A percentile compares a stretch with the other conserved stretches of the same genome.
Conservation (phyloP, 2,329 filamentous ascomycete genomes). For the Monosporascus sp. region DNA sequence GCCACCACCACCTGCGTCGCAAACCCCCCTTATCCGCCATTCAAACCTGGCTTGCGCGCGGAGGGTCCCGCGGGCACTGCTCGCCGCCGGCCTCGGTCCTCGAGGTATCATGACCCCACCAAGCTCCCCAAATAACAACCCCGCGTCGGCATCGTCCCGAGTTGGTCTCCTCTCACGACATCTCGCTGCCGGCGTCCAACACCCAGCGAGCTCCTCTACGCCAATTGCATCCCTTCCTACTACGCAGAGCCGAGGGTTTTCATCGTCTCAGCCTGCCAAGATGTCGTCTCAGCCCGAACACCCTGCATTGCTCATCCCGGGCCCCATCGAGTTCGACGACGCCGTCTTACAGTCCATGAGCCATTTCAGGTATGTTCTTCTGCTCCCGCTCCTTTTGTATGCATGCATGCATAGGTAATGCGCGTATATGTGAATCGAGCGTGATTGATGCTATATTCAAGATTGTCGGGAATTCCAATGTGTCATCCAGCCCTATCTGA, state of each 20-base stretch:
- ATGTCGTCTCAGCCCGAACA: slow-evolving; percentile 61
- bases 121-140: slow-evolving; percentile 10
- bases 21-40: background rate
- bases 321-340: slow-evolving; percentile 98
- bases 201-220: slow-evolving; percentile 11
- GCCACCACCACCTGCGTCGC: too few species aligned
- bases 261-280: slow-evolving; percentile 25
- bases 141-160: slow-evolving; percentile 20
- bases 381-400: slow-evolving; percentile 5
- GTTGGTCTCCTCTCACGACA: slow-evolving; percentile 24
- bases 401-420: background rate
- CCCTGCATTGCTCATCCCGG: slow-evolving; percentile 84
- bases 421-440: background rate
- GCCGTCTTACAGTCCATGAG: slow-evolving; percentile 90
- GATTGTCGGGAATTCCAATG: too few species aligned
- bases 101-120: background rate
- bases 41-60: slow-evolving; percentile 1
- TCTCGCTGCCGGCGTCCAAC: slow-evolving; percentile 11
- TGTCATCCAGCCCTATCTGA: slow-evolving; percentile 1
- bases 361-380: slow-evolving; percentile 69
- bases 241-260: slow-evolving; percentile 23
- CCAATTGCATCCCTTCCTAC: slow-evolving; percentile 22
- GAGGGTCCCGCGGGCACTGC: slow-evolving; percentile 20
- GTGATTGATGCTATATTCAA: too few species aligned
- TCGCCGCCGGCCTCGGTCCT: slow-evolving; percentile 12